A percentile compares a stretch with the other conserved stretches of the same genome.
phyloP scores from a whole-genome alignment of 116 monocot genomes.

The Zostera marina region DNA sequence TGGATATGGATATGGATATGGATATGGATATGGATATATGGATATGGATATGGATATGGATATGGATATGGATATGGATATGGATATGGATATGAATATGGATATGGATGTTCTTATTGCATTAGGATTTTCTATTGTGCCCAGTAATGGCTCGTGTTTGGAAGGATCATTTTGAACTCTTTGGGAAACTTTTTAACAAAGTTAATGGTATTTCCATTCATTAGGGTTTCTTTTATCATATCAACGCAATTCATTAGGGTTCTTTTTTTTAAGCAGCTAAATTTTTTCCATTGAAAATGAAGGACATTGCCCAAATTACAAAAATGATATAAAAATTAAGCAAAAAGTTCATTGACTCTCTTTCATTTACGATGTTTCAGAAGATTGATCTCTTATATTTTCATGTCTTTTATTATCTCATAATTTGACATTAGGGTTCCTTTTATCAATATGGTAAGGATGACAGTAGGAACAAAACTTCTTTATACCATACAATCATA shows the following conservation, averaged over 20 bases:
- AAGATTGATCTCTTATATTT: too few species aligned
- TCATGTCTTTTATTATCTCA: too few species aligned
- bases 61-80: constrained; percentile 95
- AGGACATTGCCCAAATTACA: too few species aligned
- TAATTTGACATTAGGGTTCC: too few species aligned
- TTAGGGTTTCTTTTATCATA: too few species aligned
- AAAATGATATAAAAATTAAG: too few species aligned
- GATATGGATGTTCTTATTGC: constrained; percentile 84
- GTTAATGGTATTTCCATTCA: constrained; percentile 11
- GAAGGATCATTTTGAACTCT: constrained; percentile 82
- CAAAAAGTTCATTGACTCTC: too few species aligned
- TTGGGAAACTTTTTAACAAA: constrained; percentile 40
- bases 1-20: constrained; percentile 83
- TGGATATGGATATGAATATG: constrained; percentile 84
- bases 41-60: constrained; percentile 81
- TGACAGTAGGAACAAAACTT: constrained; percentile 64
- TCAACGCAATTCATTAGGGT: too few species aligned
- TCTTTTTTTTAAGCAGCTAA: too few species aligned
- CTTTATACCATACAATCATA: neutral
- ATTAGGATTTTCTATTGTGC: constrained; percentile 85
- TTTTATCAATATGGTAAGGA: constrained; percentile 25
- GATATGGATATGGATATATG: constrained; percentile 93
- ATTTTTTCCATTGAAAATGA: too few species aligned
- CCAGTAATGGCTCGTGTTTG: constrained; percentile 68
- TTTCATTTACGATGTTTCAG: too few species aligned